Percentiles rank a stretch among this genome's conserved stretches.
These are phyloP conservation scores for Cyberlindnera mississippiensis DNA, from an alignment of 805 yeast genomes.

Conservation along the genomic window DNA sequence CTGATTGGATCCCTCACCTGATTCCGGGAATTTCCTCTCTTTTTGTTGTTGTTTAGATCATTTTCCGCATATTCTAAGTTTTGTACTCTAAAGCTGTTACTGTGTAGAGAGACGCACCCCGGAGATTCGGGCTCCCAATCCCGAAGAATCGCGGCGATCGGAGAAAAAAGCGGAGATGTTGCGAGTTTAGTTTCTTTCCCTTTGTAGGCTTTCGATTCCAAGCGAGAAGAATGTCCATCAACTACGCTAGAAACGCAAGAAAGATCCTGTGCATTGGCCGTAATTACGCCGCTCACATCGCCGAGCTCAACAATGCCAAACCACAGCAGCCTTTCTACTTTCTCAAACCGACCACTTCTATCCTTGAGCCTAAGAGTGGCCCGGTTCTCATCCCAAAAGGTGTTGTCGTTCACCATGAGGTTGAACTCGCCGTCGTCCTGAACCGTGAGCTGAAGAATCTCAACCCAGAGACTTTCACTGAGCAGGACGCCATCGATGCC, in stretches of 20 bases:
- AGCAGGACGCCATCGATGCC: constrained; percentile 66
- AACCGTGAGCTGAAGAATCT: constrained; percentile 60
- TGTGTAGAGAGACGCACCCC: too few relatives aligned
- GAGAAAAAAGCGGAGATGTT: too few relatives aligned
- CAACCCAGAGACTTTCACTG: constrained; percentile 50
- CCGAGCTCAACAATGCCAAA: constrained; percentile 75
- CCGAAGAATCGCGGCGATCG: too few relatives aligned
- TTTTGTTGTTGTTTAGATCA: too few relatives aligned
- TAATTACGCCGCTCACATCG: constrained; percentile 93
- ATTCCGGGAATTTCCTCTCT: too few relatives aligned
- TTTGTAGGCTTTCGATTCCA: too few relatives aligned
- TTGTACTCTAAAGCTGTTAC: too few relatives aligned
- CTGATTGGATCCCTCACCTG: too few relatives aligned
- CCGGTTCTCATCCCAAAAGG: constrained; percentile 84
- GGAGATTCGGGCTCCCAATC: too few relatives aligned
- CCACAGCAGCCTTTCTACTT: constrained; percentile 92
- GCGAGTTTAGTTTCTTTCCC: too few relatives aligned
- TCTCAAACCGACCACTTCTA: constrained; percentile 80
- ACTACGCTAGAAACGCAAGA: constrained; percentile 57
- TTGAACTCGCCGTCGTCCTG: constrained; percentile 81
- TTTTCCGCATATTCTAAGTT: too few relatives aligned
- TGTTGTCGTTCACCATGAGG: constrained; percentile 82
- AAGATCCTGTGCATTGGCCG: constrained; percentile 95
- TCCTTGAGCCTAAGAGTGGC: constrained; percentile 62
- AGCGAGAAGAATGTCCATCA: constrained; percentile 18